Percentiles rank a stretch among this genome's conserved stretches.
phyloP scores from a whole-genome alignment of 2,329 filamentous ascomycete genomes.

The Orbilia blumenaviensis region DNA sequence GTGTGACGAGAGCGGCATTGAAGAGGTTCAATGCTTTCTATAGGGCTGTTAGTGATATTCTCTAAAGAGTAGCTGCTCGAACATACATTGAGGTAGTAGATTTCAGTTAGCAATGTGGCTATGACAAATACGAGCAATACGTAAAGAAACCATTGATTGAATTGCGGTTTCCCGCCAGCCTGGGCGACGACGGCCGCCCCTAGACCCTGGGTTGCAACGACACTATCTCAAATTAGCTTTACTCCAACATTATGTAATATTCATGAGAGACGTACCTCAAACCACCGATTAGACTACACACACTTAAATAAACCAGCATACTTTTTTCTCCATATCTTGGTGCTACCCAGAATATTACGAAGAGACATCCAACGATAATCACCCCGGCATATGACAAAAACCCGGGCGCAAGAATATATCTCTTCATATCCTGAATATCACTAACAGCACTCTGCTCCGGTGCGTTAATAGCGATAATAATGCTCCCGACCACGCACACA shows the following conservation, averaged over 20 bases:
- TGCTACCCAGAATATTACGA: conserved; percentile 80
- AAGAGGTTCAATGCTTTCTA: conserved; percentile 98
- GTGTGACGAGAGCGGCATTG: conserved; percentile 95
- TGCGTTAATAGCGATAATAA: conserved; percentile 94
- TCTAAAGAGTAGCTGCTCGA: neutral
- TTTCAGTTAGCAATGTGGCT: conserved; percentile 87
- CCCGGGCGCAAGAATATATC: conserved; percentile 83
- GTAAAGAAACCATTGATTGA: conserved; percentile 97
- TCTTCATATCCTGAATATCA: conserved; percentile 90
- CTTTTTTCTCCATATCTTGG: conserved; percentile 93
- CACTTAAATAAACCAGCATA: conserved; percentile 96
- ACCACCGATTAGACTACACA: conserved; percentile 93
- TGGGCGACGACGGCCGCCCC: conserved; percentile 91
- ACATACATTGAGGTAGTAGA: conserved; percentile 93
- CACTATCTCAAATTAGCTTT: conserved; percentile 63
- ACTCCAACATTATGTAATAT: neutral
- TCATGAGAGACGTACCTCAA: conserved; percentile 66
- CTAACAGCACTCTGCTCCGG: conserved; percentile 83
- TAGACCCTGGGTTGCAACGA: conserved; percentile 91
- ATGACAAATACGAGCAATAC: conserved; percentile 90
- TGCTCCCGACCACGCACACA: conserved; percentile 89
- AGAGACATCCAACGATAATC: conserved; percentile 75
- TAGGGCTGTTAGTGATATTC: neutral
- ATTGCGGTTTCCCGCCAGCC: conserved; percentile 81
- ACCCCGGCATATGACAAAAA: conserved; percentile 87